Evolutionary conservation across 2,329 filamentous ascomycete genomes (phyloP), one percentile per base, ranked within the genome.

Genomic region (Anthostomella pinea): DNA sequence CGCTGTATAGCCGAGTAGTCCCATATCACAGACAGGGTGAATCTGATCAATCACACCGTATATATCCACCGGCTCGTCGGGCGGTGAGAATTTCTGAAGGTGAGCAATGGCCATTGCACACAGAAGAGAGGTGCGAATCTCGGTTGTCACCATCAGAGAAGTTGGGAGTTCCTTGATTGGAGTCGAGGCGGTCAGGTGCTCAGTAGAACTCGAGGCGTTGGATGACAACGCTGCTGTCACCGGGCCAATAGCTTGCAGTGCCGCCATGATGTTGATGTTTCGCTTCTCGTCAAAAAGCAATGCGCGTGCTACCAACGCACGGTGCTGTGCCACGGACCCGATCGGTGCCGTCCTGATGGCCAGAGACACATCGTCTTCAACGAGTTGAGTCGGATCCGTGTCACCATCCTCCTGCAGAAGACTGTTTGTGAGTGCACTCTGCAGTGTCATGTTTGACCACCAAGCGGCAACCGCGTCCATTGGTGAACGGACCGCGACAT

Each of bases 381-480:
- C 41, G 19, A 50, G 44, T 29, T 49, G 49, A 22, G 69, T 64
- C 23, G 59, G 60, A 20, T 62, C 57, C 35, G 62, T 60, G n/a
- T 57, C 64, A 13, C 67, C 65, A 8, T 72, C 69, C 40, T 75
- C 73, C 20, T 70, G 62, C 26, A 76, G 73, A 21, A 94, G 70
- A 22, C 77, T 81, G 11, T 70, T 69, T 9, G 80, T 69, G 18
- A 96, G 72, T 3, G 79, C 81, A 39, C 76, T 74, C 52, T 89
- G 85, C 23, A 95, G 66, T 9, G 79, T 71, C 37, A 83, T 72
- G 46, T 80, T 87, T 1, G 90, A 94, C 69, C 83, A 93, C 90
- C 90, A 96, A 2, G 90, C 87, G 6, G 90, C 87, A 33, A 96
- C 79, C 9, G 88, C 89, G 61, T 96, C 91, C 48, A 96, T 77